Conservation (phyloP, 73 alveolate genomes). For the Paramecium primaurelia region DNA sequence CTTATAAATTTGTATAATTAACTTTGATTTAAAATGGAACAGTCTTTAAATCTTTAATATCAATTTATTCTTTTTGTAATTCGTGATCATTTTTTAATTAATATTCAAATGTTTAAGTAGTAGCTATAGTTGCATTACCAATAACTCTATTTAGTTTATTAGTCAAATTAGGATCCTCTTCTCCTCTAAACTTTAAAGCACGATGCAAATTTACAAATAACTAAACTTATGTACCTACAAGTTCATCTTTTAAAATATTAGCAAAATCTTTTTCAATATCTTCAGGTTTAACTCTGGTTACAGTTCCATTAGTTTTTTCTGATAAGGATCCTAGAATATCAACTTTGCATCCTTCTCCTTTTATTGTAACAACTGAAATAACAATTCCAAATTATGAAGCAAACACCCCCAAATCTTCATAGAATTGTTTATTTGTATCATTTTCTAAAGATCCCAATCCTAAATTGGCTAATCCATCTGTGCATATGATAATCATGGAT, state of each 20-base stretch:
- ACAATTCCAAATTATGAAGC: constrained; percentile 82
- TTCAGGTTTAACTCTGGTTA: constrained; percentile 86
- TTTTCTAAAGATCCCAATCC: constrained; percentile 88
- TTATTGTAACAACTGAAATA: constrained; percentile 80
- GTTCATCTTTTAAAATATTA: constrained; percentile 78
- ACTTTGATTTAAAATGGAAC: constrained; percentile 85
- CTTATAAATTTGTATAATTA: constrained; percentile 70
- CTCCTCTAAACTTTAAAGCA: constrained; percentile 88
- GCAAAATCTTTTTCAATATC: constrained; percentile 83
- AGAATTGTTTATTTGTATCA: constrained; percentile 69
- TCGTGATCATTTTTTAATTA: constrained; percentile 67
- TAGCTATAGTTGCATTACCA: constrained; percentile 87
- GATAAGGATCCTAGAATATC: constrained; percentile 75
- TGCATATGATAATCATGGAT: constrained; percentile 86
- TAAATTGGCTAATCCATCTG: constrained; percentile 96
- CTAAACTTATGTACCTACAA: constrained; percentile 86
- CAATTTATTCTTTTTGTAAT: constrained; percentile 67
- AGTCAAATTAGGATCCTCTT: constrained; percentile 62
- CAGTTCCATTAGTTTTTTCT: constrained; percentile 89
- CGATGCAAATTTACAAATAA: constrained; percentile 78
- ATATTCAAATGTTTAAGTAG: constrained; percentile 89
- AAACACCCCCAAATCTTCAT: constrained; percentile 76
- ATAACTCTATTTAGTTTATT: constrained; percentile 67
- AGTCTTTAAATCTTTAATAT: constrained; percentile 65
- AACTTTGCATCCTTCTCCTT: constrained; percentile 90